These are phyloP conservation scores for Penicillium sp. DNA, from an alignment of 2,329 filamentous ascomycete species.

Conservation along the genomic window DNA sequence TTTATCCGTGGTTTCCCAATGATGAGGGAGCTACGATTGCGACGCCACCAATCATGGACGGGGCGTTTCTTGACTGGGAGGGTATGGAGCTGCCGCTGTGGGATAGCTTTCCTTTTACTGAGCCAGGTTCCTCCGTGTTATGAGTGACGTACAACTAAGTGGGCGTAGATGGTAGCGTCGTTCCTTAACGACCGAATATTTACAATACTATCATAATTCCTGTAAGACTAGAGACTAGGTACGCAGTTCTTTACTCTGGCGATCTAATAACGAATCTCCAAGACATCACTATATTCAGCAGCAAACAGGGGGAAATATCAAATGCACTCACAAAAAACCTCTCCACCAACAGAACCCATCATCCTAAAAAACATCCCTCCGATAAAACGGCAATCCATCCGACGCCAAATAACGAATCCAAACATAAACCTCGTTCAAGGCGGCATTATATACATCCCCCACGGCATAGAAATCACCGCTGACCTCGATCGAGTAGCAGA, in stretches of 20 bases:
- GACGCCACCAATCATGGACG: conserved; percentile 21
- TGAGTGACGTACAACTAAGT: conserved; percentile 3
- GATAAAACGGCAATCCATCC: neutral
- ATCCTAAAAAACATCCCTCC: neutral
- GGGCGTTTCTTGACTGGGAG: conserved; percentile 32
- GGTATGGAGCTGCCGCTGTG: conserved; percentile 39
- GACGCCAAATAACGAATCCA: neutral
- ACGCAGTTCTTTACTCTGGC: neutral
- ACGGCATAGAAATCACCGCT: neutral
- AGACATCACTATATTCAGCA: neutral
- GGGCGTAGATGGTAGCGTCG: neutral
- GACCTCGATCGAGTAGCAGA: neutral
- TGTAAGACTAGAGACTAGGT: neutral
- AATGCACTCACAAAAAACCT: neutral
- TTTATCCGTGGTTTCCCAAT: conserved; percentile 21
- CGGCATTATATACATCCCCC: neutral
- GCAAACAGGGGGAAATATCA: neutral
- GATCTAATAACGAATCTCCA: neutral
- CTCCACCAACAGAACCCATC: neutral
- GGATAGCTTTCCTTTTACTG: conserved; percentile 41
- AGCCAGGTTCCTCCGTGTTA: conserved; percentile 20
- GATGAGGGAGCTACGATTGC: conserved; percentile 12
- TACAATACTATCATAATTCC: neutral
- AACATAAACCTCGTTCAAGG: neutral
- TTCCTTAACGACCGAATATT: no score